Evolutionary conservation across 2,329 filamentous ascomycete genomes (phyloP).

Genomic region (Trichothecium sympodiale): DNA sequence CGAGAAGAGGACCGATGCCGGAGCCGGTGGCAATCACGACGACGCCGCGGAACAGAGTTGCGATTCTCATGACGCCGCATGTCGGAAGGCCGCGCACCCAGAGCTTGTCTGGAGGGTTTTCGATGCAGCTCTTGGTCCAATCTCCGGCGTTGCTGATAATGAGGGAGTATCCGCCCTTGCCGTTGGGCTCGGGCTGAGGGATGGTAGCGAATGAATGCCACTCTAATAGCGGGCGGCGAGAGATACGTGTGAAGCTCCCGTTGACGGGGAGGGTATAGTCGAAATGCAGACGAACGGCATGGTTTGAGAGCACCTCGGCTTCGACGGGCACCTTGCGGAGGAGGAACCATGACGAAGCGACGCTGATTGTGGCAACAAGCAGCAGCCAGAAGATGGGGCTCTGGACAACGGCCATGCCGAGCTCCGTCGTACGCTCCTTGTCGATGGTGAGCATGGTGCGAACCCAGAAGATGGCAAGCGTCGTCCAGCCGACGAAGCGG

Average conservation of each 20-base stretch:
- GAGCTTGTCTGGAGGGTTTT: constrained; percentile 45
- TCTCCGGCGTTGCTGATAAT: constrained; percentile 65
- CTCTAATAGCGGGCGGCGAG: constrained; percentile 53
- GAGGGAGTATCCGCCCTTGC: constrained; percentile 45
- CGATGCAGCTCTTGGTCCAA: constrained; percentile 58
- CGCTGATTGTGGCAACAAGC: constrained; percentile 47
- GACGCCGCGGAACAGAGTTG: constrained; percentile 52
- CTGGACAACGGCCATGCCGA: constrained; percentile 24
- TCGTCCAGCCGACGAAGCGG: constrained; percentile 62
- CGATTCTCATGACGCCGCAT: constrained; percentile 56
- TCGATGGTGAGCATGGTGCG: constrained; percentile 46
- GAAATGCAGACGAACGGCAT: constrained; percentile 63
- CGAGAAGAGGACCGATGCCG: constrained; percentile 59
- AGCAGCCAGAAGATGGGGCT: constrained; percentile 56
- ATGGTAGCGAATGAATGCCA: constrained; percentile 72
- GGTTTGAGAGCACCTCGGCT: constrained; percentile 56
- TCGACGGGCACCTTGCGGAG: constrained; percentile 57
- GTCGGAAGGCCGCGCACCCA: constrained; percentile 60
- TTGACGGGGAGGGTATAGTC: constrained; percentile 47
- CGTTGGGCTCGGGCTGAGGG: constrained; percentile 34
- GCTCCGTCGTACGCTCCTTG: constrained; percentile 19
- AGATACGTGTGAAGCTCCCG: constrained; percentile 39
- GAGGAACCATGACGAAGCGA: constrained; percentile 63
- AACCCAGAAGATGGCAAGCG: constrained; percentile 53
- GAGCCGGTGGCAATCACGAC: constrained; percentile 63